Percentiles rank a stretch among this genome's conserved stretches.
These are phyloP conservation scores for Yarrowia phangngaensis DNA, from an alignment of 805 yeast genomes.

Conservation along the genomic window DNA sequence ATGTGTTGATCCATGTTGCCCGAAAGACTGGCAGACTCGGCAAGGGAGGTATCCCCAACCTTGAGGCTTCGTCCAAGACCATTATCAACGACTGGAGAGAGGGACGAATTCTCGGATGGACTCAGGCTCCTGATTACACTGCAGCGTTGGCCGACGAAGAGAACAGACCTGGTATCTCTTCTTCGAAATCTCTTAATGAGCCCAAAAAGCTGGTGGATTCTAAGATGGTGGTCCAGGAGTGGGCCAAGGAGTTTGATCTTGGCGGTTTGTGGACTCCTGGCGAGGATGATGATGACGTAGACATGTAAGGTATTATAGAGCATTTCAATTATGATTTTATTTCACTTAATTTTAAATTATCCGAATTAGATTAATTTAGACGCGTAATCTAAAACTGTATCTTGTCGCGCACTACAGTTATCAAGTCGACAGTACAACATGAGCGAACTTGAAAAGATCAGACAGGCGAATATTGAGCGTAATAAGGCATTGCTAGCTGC, in stretches of 20 bases:
- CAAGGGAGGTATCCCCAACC: constrained; percentile 87
- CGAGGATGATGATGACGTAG: constrained; percentile 28
- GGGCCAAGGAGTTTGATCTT: constrained; percentile 93
- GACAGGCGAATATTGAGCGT: constrained; percentile 56
- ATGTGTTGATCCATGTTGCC: constrained; percentile 86
- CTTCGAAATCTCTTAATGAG: constrained; percentile 32
- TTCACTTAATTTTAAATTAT: too few species aligned
- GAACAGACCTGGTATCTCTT: constrained; percentile 35
- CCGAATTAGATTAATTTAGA: too few species aligned
- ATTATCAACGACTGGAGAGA: constrained; percentile 95
- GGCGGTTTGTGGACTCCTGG: constrained; percentile 61
- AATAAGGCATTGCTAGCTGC: constrained; percentile 71
- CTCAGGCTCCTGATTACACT: constrained; percentile 36
- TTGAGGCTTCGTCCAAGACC: constrained; percentile 76
- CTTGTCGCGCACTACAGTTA: too few species aligned
- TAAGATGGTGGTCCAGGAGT: constrained; percentile 74
- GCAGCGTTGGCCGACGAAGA: constrained; percentile 32
- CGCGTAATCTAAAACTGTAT: too few species aligned
- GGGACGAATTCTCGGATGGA: constrained; percentile 91
- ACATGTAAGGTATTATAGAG: constrained; percentile 10
- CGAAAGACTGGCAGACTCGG: constrained; percentile 89
- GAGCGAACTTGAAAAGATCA: constrained; percentile 37
- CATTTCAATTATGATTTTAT: background rate
- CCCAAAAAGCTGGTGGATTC: constrained; percentile 46
- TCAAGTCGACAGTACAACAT: too few species aligned